Evolutionary conservation across 1,139 yeast species (phyloP), one percentile per base, ranked within the genome.

Genomic region (Magnusiomyces tetraspermus): DNA sequence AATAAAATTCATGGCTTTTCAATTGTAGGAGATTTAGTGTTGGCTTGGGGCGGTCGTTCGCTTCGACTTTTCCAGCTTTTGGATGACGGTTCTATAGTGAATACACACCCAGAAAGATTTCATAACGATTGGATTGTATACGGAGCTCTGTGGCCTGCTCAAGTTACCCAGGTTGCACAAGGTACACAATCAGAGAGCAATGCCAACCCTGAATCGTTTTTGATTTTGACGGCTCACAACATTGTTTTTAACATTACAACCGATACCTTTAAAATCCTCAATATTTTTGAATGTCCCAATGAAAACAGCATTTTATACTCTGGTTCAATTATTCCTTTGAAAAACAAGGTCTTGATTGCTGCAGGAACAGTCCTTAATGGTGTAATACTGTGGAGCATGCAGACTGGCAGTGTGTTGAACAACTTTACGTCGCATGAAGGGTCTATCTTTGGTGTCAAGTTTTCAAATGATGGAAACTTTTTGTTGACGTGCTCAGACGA

Each of bases 341-440:
- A 23, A 60, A 71, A 69, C 10, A 69, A 69, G 46, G 77, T 83
- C 0, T 64, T 76, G 13, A 73, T 88, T 13, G 88, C 88, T 26
- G 90, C 96, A 0, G 97, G 97, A 24, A 92, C 98, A 0, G 97
- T 92, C 1, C 82, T 90, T 82, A 82, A 83, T 51, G 96, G 97
- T 2, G 83, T 87, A 1, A 72, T 86, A 3, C 71, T 89, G 1
- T 92, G 97, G 97, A 51, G 62, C 19, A 55, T 67, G 6, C 51
- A 62, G 31, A 65, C 74, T 1, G 70, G 75, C 11, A 58, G 72
- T 43, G 71, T 83, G 10, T 40, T 80, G 1, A 80, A 82, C 59
- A 76, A 75, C 42, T 72, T 90, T 53, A 76, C 77, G 0, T 83
- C 81, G 1, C 98, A 92, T 65, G 90, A 85, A 65, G 97, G 97